phyloP scores from a whole-genome alignment of 352 stramenopile species.

The Globisporangium paddicum region DNA sequence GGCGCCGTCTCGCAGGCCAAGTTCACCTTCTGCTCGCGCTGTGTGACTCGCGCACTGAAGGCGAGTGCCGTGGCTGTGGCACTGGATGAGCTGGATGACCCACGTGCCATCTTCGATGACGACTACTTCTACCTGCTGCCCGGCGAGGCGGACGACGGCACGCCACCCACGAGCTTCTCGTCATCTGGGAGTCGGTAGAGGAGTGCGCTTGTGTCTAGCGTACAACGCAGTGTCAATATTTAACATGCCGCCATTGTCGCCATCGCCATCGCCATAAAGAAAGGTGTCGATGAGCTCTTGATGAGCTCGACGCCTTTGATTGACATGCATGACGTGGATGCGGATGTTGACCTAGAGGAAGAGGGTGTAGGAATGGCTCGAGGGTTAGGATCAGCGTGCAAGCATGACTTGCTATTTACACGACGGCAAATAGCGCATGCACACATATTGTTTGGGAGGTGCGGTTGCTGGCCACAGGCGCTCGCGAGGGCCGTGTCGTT shows the following conservation, averaged over 20 bases:
- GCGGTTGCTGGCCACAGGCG: conserved; percentile 36
- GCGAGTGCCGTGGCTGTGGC: conserved; percentile 9
- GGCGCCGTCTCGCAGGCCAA: not conserved
- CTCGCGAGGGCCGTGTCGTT: conserved; percentile 19
- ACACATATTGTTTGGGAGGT: conserved; percentile 77
- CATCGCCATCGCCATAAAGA: no score
- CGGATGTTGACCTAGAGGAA: conserved; percentile 97
- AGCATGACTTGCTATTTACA: conserved; percentile 79
- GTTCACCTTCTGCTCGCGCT: conserved; percentile 5
- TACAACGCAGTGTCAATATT: not conserved
- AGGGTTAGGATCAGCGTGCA: conserved; percentile 23
- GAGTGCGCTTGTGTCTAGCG: not conserved
- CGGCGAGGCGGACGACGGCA: not conserved
- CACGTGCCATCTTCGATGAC: not conserved
- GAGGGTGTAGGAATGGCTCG: not conserved
- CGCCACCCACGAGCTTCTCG: not conserved
- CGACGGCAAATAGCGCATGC: conserved; percentile 82
- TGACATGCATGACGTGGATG: no score
- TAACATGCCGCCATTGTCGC: not conserved
- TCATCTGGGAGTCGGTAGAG: not conserved
- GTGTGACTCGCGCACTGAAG: not conserved
- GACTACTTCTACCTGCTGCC: not conserved
- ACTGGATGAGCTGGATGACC: not conserved
- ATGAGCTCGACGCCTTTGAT: no score
- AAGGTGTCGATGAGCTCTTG: no score